phyloP scores from a whole-genome alignment of 495 filamentous ascomycete genomes.

The Hyaloscypha variabilis region DNA sequence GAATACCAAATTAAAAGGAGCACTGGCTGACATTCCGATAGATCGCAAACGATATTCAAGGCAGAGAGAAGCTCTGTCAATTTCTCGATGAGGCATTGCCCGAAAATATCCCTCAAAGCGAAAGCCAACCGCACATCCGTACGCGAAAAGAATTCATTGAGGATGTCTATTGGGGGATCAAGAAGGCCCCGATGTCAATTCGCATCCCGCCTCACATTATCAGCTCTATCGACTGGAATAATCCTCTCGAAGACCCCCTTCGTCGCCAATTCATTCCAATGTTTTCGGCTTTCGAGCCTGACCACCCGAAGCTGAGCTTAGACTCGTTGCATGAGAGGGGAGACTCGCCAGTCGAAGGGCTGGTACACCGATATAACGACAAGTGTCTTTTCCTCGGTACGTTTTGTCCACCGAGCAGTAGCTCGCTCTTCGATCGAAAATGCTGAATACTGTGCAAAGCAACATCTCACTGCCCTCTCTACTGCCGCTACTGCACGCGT shows the following conservation, averaged over 20 bases:
- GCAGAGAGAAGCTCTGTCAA: constrained; percentile 37
- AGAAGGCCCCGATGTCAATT: constrained; percentile 54
- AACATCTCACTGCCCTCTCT: constrained; percentile 58
- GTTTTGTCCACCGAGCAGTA: constrained; percentile 18
- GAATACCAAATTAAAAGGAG: background rate
- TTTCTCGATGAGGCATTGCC: constrained; percentile 51
- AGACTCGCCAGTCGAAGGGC: constrained; percentile 48
- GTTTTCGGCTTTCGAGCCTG: constrained; percentile 46
- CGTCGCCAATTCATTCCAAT: constrained; percentile 57
- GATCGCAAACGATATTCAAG: constrained; percentile 45
- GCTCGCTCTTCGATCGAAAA: no score
- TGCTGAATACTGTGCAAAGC: constrained; percentile 33
- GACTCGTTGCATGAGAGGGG: constrained; percentile 52
- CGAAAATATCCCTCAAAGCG: constrained; percentile 40
- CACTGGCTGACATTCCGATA: constrained; percentile 14
- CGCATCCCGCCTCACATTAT: constrained; percentile 58
- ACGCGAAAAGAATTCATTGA: constrained; percentile 51
- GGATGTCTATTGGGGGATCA: constrained; percentile 52
- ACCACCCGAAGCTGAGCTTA: constrained; percentile 46
- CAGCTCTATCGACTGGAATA: constrained; percentile 53
- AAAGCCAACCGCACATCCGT: constrained; percentile 35
- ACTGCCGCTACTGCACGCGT: constrained; percentile 61
- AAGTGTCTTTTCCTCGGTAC: constrained; percentile 61
- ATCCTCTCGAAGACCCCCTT: constrained; percentile 57
- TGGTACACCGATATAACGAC: constrained; percentile 62